These are phyloP conservation scores for Podaxis sp. DNA, from an alignment of 768 basidiomycete species.

Conservation along the genomic window DNA sequence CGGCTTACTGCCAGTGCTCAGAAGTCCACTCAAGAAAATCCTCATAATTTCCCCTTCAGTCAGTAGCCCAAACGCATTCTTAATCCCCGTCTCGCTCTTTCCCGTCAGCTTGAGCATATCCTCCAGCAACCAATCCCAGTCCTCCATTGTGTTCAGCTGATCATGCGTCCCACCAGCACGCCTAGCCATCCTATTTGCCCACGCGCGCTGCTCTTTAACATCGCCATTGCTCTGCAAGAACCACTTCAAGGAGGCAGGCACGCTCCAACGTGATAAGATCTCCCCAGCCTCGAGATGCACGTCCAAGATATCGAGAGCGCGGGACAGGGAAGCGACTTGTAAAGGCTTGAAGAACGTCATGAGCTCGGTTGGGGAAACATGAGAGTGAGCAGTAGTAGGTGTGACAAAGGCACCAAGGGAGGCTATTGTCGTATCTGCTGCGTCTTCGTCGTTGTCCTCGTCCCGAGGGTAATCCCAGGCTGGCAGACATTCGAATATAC, in stretches of 20 bases:
- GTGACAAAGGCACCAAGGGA: conserved; percentile 79
- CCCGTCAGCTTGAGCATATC: conserved; percentile 86
- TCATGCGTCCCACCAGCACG: conserved; percentile 56
- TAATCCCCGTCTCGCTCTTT: conserved; percentile 57
- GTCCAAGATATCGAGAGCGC: conserved; percentile 87
- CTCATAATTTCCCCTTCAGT: conserved; percentile 65
- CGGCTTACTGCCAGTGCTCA: conserved; percentile 84
- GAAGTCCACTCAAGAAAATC: conserved; percentile 85
- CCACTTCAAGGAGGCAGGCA: conserved; percentile 83
- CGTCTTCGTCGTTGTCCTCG: conserved; percentile 66
- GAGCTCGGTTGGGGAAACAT: conserved; percentile 65
- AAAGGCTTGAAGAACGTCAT: conserved; percentile 82
- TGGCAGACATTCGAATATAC: conserved; percentile 94
- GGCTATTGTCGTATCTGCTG: conserved; percentile 76
- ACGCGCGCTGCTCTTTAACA: conserved; percentile 66
- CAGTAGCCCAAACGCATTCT: conserved; percentile 80
- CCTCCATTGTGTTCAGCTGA: conserved; percentile 57
- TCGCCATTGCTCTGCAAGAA: conserved; percentile 78
- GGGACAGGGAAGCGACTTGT: conserved; percentile 69
- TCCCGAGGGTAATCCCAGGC: conserved; percentile 71
- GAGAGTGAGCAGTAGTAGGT: conserved; percentile 62
- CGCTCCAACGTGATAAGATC: conserved; percentile 85
- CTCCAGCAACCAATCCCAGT: conserved; percentile 86
- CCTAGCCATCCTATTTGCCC: conserved; percentile 86
- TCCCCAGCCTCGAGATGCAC: conserved; percentile 94